Evolutionary conservation across 305 asterid species (phyloP), one percentile per base, ranked within the genome.

Genomic region (Rubia peregrina): DNA sequence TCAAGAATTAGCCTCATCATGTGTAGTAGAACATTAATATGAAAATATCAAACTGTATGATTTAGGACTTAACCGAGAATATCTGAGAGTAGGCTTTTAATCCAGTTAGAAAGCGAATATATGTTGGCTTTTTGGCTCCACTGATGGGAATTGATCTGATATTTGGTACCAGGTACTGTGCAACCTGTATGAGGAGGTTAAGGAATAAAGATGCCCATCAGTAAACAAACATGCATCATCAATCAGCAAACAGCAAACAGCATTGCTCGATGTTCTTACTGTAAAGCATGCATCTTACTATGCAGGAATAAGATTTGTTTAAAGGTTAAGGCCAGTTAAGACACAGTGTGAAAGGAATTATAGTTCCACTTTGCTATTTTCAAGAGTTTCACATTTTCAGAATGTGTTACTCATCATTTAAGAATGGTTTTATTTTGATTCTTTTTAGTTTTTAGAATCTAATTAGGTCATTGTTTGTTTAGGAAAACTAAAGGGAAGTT

Each of bases 61-160:
- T 38, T 48, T 26, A 3, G 16, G 62, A 65, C 91, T 78, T 79
- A 85, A 93, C 98, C 75, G 96, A 86, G 81, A 93, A 93, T 76
- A 93, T 90, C 86, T 89, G 89, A 62, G 98, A 86, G 78, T 89
- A 93, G 73, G 98, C 97, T 82, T 93, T 93, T 73, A 89, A 77
- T 80, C 98, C 98, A 0, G 96, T 90, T 68, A 93, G 95, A 76
- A 88, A 93, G 33, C 96, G 96, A 21, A 93, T 86, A 85, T 93
- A 93, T 6, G 98, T 91, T 56, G 97, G 95, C 78, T 74, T 93
- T 48, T 86, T 77, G 43, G 96, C 88, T 77, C 96, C 92, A 59
- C 76, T 85, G 30, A 83, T 73, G 26, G 95, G 97, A 70, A 93
- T 79, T 17, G 87, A 80, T 82, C 98, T 82, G 72, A 93, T 89